phyloP scores from a whole-genome alignment of 257 asterid genomes.

The Solanum raphanifolium region DNA sequence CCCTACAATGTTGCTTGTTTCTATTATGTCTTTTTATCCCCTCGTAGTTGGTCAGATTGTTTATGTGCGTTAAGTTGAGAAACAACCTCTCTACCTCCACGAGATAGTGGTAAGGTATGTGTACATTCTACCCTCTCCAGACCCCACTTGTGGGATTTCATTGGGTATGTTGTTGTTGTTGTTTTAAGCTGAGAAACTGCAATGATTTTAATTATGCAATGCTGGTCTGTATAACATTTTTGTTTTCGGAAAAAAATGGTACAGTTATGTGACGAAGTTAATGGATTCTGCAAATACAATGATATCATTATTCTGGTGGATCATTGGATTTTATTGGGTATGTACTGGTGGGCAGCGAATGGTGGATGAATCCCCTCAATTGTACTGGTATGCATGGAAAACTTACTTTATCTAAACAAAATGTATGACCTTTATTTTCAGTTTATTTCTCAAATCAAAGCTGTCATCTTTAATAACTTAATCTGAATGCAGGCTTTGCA shows the following conservation, averaged over 20 bases:
- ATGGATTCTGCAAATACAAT: slow-evolving; percentile 3
- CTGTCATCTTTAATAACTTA: background rate
- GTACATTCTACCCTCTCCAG: background rate
- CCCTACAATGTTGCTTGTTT: background rate
- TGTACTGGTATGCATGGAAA: slow-evolving; percentile 1
- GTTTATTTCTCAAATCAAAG: background rate
- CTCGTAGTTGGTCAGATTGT: background rate
- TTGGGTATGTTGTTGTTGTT: background rate
- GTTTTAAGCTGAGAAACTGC: background rate
- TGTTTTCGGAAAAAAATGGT: background rate
- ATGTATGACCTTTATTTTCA: background rate
- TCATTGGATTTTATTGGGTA: slow-evolving; percentile 13
- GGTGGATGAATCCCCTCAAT: slow-evolving; percentile 4
- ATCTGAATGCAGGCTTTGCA: background rate
- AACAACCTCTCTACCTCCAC: background rate
- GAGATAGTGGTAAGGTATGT: background rate
- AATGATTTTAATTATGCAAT: background rate
- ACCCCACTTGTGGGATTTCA: background rate
- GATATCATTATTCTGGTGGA: slow-evolving; percentile 15
- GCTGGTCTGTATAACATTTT: background rate
- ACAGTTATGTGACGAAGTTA: background rate
- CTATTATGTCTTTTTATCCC: background rate
- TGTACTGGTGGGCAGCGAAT: slow-evolving; percentile 5
- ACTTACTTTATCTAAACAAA: background rate
- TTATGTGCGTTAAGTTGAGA: background rate